Percentiles rank a stretch among this genome's conserved stretches.
Evolutionary conservation across 1,284 basidiomycete genomes (phyloP).

Genomic region (Cystobasidium slooffiae): DNA sequence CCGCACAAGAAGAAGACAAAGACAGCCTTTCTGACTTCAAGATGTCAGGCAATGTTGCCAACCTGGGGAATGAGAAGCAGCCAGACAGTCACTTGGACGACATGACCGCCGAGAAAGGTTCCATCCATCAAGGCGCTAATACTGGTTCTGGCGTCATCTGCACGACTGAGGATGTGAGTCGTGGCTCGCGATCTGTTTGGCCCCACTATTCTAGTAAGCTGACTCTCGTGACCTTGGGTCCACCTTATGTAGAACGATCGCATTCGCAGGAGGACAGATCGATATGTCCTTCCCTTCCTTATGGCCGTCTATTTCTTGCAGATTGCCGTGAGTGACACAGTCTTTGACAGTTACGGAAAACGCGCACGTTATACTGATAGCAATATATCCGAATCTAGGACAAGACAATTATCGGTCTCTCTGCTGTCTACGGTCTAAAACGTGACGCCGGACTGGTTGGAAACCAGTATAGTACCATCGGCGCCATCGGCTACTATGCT

Average conservation of each 20-base stretch:
- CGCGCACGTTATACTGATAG: not conserved
- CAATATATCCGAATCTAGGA: not conserved
- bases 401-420: constrained; percentile 40
- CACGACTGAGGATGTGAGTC: constrained; percentile 29
- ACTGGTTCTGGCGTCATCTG: constrained; percentile 20
- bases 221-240: not conserved
- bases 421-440: constrained; percentile 39
- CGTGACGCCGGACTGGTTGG: constrained; percentile 38
- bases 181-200: not conserved
- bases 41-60: constrained; percentile 19
- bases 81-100: not conserved
- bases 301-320: constrained; percentile 40
- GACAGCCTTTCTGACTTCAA: not conserved
- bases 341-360: not conserved
- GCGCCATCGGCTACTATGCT: constrained; percentile 47
- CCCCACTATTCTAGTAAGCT: not conserved
- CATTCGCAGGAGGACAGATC: constrained; percentile 39
- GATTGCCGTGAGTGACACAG: constrained; percentile 25
- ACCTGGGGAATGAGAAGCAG: not conserved
- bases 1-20: not conserved
- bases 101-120: constrained; percentile 13
- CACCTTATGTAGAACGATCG: constrained; percentile 33
- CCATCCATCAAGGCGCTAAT: not conserved
- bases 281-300: constrained; percentile 34
- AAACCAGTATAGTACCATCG: constrained; percentile 46